Conservation (phyloP, 805 yeast genomes). For the Candida qinlingensis region DNA sequence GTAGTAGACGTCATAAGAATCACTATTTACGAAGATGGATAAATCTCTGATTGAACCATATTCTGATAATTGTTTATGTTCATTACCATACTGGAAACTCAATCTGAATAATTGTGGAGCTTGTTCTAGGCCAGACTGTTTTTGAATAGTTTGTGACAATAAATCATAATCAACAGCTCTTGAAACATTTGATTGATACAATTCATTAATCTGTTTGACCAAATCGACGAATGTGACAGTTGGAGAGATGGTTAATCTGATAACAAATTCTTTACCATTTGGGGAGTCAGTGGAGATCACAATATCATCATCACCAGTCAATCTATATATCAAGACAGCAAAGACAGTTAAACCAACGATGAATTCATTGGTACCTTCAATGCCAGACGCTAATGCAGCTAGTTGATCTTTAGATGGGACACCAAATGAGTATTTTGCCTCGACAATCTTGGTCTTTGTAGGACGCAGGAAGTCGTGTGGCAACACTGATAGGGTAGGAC, state of each 20-base stretch:
- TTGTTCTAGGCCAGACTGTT: conserved; percentile 43
- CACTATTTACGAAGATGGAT: conserved; percentile 43
- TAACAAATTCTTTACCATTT: conserved; percentile 43
- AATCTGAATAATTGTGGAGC: conserved; percentile 58
- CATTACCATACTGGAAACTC: conserved; percentile 45
- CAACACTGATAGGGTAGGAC: conserved; percentile 79
- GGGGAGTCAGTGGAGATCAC: conserved; percentile 67
- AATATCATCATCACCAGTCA: conserved; percentile 93
- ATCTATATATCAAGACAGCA: conserved; percentile 65
- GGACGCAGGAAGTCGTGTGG: conserved; percentile 89
- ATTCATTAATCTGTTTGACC: conserved; percentile 37
- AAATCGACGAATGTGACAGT: conserved; percentile 50
- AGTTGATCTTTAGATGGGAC: conserved; percentile 27
- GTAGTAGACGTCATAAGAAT: conserved; percentile 47
- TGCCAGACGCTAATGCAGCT: conserved; percentile 14
- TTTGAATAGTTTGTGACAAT: conserved; percentile 47
- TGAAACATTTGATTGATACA: conserved; percentile 29
- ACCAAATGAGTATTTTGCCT: conserved; percentile 43
- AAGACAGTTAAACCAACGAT: conserved; percentile 57
- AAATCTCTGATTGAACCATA: conserved; percentile 59
- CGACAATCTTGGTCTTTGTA: conserved; percentile 57
- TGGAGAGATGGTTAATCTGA: conserved; percentile 59
- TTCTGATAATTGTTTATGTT: conserved; percentile 23
- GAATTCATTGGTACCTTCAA: conserved; percentile 34
- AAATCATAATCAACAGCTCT: conserved; percentile 46